Evolutionary conservation across 768 basidiomycete species (phyloP).

Genomic region (Termitomyces sp.): DNA sequence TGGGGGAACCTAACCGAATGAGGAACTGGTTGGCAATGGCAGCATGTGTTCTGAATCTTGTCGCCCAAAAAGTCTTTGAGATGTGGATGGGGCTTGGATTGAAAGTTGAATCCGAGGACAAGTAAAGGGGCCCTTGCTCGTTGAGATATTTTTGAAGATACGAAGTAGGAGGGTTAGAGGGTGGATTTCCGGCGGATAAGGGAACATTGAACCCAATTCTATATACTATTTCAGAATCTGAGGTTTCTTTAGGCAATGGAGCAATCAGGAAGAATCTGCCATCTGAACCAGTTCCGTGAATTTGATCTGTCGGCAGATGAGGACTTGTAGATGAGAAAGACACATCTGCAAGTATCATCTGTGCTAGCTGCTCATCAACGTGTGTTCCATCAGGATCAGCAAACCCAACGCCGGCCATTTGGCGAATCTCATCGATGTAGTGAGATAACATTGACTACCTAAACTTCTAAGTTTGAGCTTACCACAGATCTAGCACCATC

Average conservation of each 20-base stretch:
- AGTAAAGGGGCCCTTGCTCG: slow-evolving; percentile 26
- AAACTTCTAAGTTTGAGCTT: background rate
- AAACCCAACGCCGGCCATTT: slow-evolving; percentile 34
- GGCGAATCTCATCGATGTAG: slow-evolving; percentile 31
- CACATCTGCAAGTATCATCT: slow-evolving; percentile 45
- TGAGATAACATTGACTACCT: background rate
- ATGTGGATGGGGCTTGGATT: slow-evolving; percentile 28
- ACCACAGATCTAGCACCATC: slow-evolving; percentile 46
- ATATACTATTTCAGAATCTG: slow-evolving; percentile 22
- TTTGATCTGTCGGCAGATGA: slow-evolving; percentile 14
- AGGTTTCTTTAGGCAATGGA: slow-evolving; percentile 27
- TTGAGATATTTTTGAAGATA: slow-evolving; percentile 42
- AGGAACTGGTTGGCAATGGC: slow-evolving; percentile 37
- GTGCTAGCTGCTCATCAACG: slow-evolving; percentile 22
- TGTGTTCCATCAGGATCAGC: slow-evolving; percentile 33
- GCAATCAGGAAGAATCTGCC: slow-evolving; percentile 28
- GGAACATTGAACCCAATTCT: slow-evolving; percentile 38
- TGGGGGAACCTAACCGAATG: slow-evolving; percentile 14
- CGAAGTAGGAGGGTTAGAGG: slow-evolving; percentile 28
- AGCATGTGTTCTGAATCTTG: slow-evolving; percentile 39
- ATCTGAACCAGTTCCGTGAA: slow-evolving; percentile 18
- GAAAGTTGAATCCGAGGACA: slow-evolving; percentile 29
- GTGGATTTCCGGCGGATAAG: slow-evolving; percentile 22
- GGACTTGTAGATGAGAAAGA: slow-evolving; percentile 25
- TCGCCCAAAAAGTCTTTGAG: slow-evolving; percentile 36